These are phyloP conservation scores for Eimeria sp. DNA, from an alignment of 169 alveolate species.

Conservation along the genomic window DNA sequence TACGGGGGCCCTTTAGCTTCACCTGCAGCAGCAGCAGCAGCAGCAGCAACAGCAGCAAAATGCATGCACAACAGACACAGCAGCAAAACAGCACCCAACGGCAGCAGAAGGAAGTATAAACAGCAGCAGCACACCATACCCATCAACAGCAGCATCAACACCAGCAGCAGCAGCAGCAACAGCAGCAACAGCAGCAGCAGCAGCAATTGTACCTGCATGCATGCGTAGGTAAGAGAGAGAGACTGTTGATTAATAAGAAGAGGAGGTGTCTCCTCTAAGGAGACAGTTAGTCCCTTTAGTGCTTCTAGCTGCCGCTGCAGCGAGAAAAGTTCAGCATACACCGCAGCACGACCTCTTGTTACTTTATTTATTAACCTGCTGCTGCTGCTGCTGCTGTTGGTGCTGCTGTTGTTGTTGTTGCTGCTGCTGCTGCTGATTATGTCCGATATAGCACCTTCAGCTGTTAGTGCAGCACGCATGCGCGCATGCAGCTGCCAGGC, in stretches of 20 bases:
- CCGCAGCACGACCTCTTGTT: background rate
- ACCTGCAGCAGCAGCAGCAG: slow-evolving; percentile 58
- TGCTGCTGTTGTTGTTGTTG: background rate
- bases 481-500: slow-evolving; percentile 41
- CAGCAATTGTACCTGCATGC: slow-evolving; percentile 23
- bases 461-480: slow-evolving; percentile 5
- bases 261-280: background rate
- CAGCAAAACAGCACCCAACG: background rate
- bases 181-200: slow-evolving; percentile 26
- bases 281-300: background rate
- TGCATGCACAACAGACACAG: background rate
- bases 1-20: background rate
- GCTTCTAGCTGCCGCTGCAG: slow-evolving; percentile 28
- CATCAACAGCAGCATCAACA: slow-evolving; percentile 5
- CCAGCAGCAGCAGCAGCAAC: background rate
- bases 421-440: slow-evolving; percentile 12
- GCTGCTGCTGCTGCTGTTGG: slow-evolving; percentile 44
- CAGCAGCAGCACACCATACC: slow-evolving; percentile 32
- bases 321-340: slow-evolving; percentile 13
- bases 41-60: no score
- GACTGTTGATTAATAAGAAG: background rate
- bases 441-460: background rate
- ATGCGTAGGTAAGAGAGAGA: background rate
- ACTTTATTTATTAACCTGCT: background rate
- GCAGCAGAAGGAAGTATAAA: background rate